Base-by-base conservation (phyloP, 139 green algal species). In the Chlorella sp. region DNA sequence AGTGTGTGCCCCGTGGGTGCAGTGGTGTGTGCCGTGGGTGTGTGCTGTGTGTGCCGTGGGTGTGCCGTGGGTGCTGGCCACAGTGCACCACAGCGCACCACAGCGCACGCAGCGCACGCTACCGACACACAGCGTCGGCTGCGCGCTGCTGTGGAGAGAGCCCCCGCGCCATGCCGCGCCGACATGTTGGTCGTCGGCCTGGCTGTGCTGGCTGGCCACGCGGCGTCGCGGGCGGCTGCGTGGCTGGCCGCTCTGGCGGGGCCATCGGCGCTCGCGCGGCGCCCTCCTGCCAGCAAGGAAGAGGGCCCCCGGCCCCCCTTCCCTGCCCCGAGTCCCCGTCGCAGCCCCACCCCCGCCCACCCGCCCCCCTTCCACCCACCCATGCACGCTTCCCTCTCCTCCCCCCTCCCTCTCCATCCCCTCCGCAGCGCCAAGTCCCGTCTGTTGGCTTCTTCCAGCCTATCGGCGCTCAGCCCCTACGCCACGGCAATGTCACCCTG, bases 401-500 rank as follows among this genome's bases (percentile, higher is more conserved):
- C 12, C 2, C 8, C 51, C 40, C 6, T 2, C 63, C 40, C 50
- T 38, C 38, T 41, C 3, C 55, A 8, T 48, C 29, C 53, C 40
- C 53, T 29, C 3, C 45, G 42, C 79, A 82, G 71, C 73, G 70
- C 35, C 85, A 87, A 46, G 21, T 83, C 17, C 63, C 79, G 4
- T 43, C 50, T 14, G 79, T 89, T 43, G 87, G 87, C 27, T 90
- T 87, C 77, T 91, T 87, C 63, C 56, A 82, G 56, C 85, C 88
- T 35, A 79, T 92, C 41, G 81, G 71, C 17, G 79, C 78, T 29
- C 45, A 75, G 25, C 61, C 78, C 27, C 60, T 85, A 58, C 31
- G 46, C 8, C 67, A 65, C 33, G 50, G 41, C 23, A 50, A 65
- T 40, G 35, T 48, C 19, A 29, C 45, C 21, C 50, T 82, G 43